Base-by-base conservation (phyloP, 2,329 filamentous ascomycete genomes). In the Colletotrichum sidae region DNA sequence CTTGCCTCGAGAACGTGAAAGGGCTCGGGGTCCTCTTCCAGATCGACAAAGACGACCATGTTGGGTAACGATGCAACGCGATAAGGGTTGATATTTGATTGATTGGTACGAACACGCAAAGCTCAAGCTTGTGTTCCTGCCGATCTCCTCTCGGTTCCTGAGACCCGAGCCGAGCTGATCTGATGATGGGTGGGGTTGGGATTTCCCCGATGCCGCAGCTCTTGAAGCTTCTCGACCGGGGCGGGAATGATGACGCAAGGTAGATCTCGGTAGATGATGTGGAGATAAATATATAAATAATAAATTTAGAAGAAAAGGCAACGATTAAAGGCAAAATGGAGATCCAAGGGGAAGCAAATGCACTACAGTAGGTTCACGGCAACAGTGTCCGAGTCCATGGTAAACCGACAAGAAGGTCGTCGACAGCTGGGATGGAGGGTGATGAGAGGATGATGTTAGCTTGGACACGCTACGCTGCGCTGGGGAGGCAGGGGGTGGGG, bases 11-110 rank as follows among this genome's bases (percentile, higher is more conserved):
- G 47, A 17, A 55, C 59, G 55, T 66, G 39, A 56, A 56, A 58
- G n/a, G 68, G 65, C 47, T 60, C 56, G 25, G 55, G 51, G 33
- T 72, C 67, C 38, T 70, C 71, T 49, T 71, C 69, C 12, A 73
- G 53, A 55, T 72, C 69, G 37, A 73, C 69, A 55, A 73, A 72
- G 60, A 69, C 65, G 38, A 68, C 67, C 67, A 69, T 69, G 38
- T 15, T 42, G 64, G 54, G 39, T 53, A 33, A 35, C 13, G 41
- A 13, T 12, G 33, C 38, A 37, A 58, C 25, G 34, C 12, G 35
- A 12, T 12, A 17, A 39, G 52, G n/a, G 52, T 33, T 15, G 37
- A 33, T 66, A 57, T 57, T 53, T 65, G 52, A 45, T 37, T 33
- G 47, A 50, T 57, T 62, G 37, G 35, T 13, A 66, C 42, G 33